Conservation (phyloP, 2,329 filamentous ascomycete species). For the Sarocladiaceae sp. region DNA sequence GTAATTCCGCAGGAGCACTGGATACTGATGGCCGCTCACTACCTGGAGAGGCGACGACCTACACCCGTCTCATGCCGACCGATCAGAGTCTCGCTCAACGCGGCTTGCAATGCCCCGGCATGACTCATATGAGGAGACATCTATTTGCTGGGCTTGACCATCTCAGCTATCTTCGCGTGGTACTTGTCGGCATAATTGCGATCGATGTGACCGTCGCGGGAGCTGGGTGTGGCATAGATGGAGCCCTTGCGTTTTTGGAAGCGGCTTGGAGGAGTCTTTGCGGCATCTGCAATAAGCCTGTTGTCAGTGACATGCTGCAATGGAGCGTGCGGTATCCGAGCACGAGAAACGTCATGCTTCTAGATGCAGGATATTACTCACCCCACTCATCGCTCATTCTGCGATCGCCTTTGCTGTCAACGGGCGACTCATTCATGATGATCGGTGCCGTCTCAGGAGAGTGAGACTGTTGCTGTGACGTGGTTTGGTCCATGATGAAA, state of each 20-base stretch:
- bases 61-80: too few species aligned
- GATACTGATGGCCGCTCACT: too few species aligned
- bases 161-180: conserved; percentile 53
- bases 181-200: conserved; percentile 53
- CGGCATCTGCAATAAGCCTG: conserved; percentile 42
- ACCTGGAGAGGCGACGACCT: too few species aligned
- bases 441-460: conserved; percentile 15
- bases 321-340: not conserved
- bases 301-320: conserved; percentile 1
- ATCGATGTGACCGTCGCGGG: conserved; percentile 58
- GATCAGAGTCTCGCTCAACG: too few species aligned
- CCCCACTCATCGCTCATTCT: conserved; percentile 43
- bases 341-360: too few species aligned
- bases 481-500: conserved; percentile 19
- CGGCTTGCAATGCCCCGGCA: too few species aligned
- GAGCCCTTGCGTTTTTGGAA: conserved; percentile 66
- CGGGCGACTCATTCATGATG: conserved; percentile 24
- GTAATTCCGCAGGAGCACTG: too few species aligned
- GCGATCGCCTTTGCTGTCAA: conserved; percentile 24
- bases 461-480: conserved; percentile 16
- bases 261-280: conserved; percentile 59
- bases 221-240: conserved; percentile 60
- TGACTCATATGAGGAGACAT: not conserved
- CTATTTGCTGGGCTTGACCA: conserved; percentile 29
- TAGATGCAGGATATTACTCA: too few species aligned